Evolutionary conservation across 352 stramenopile genomes (phyloP).

Genomic region (Pythium scleroteichum): DNA sequence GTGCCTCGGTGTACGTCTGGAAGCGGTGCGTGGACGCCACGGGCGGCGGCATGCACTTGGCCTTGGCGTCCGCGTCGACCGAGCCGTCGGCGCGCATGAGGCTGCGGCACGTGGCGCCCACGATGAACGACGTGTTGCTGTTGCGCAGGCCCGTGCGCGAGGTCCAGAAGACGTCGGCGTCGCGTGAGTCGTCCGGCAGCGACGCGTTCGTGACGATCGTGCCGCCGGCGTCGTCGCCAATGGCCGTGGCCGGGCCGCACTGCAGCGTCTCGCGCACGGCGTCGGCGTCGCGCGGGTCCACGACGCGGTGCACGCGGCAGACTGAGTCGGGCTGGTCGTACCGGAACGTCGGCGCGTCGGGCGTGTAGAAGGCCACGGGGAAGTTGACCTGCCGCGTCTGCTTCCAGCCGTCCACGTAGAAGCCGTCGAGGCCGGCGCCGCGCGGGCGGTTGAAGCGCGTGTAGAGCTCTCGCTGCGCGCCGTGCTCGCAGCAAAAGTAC

Average conservation of each 20-base stretch:
- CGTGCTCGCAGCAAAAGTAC: constrained; percentile 36
- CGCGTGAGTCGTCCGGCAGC: constrained; percentile 47
- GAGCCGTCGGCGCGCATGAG: constrained; percentile 45
- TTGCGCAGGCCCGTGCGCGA: constrained; percentile 55
- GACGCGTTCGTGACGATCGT: constrained; percentile 51
- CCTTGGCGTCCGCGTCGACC: constrained; percentile 31
- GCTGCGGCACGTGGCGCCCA: constrained; percentile 47
- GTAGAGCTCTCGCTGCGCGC: constrained; percentile 29
- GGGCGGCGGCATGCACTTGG: constrained; percentile 31
- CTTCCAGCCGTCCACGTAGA: constrained; percentile 26
- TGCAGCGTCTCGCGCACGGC: constrained; percentile 38
- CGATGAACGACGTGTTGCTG: constrained; percentile 67
- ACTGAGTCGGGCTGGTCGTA: constrained; percentile 48
- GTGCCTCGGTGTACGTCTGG: constrained; percentile 50
- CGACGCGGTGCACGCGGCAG: constrained; percentile 41
- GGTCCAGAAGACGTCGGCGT: constrained; percentile 51
- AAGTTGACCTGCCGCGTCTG: constrained; percentile 33
- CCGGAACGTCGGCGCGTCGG: constrained; percentile 47
- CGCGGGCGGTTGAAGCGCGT: constrained; percentile 27
- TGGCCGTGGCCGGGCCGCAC: constrained; percentile 40
- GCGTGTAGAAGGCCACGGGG: constrained; percentile 26
- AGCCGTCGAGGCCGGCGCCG: constrained; percentile 8
- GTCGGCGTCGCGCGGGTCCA: constrained; percentile 22
- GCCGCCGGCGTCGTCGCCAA: constrained; percentile 28
- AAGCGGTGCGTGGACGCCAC: constrained; percentile 40